Evolutionary conservation across 306 rosid species (phyloP), one percentile per base, ranked within the genome.

Genomic region (Fragaria iinumae): DNA sequence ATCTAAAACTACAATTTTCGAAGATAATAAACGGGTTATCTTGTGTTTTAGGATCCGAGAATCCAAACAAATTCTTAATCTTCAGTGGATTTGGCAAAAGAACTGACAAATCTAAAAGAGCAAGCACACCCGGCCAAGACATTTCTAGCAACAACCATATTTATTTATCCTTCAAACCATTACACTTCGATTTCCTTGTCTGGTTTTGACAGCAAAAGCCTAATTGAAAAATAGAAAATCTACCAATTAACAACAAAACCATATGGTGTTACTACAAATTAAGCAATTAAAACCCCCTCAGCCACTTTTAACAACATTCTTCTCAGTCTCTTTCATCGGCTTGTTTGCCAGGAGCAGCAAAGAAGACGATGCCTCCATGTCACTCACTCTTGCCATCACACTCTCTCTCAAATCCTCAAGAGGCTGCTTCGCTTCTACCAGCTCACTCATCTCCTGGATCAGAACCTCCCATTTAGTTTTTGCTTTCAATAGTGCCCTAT

Each of bases 361-460:
- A 18, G 86, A 83, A 55, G 81, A 81, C 10, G 88, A 86, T 1
- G 86, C 90, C 73, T 86, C 90, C 75, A 83, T 44, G 53, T 84
- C 90, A 50, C 32, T 48, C 49, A 12, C 68, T 77, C 72, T 68
- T 4, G 59, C 81, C 4, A 74, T 79, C 50, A 77, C 78, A 44
- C 45, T 57, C 50, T 73, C 45, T 12, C 52, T 32, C 36, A 86
- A 53, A 11, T 41, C 29, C 66, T 73, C 76, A 47, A 83, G 23
- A 2, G 79, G 68, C 44, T 3, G 56, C 67, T 79, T 69, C 82
- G 81, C 17, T 47, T 76, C 55, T 44, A 62, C 16, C 11, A 86
- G 80, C 57, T 72, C 84, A 13, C 13, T 44, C 1, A 69, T 52
- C 67, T 69, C 85, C 18, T 65, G 34, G 18, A 79, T 36, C 1